Percentiles rank a stretch among this genome's conserved stretches.
Conservation (phyloP, 78 protist genomes). For the Dictyostelium purpureum region DNA sequence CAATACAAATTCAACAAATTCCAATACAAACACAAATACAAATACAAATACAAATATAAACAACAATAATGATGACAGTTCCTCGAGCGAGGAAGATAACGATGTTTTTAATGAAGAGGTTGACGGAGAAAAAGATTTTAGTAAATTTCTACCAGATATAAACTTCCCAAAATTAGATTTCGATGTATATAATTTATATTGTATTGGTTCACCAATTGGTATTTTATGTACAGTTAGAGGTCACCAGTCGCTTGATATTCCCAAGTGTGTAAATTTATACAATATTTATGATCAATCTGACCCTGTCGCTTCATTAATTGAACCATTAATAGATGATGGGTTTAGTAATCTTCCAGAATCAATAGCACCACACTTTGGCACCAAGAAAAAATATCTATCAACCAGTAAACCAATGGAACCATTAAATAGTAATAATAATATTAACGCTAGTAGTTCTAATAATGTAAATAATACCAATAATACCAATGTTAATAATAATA, state of each 20-base stretch:
- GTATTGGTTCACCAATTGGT: slow-evolving; percentile 70
- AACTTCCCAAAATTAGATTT: slow-evolving; percentile 38
- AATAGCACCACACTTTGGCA: not conserved
- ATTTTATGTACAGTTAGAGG: slow-evolving; percentile 48
- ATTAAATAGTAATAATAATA: not conserved
- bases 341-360: not conserved
- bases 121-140: not conserved
- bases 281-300: slow-evolving; percentile 61
- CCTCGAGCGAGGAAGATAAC: not conserved
- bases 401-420: not conserved
- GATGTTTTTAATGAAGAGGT: not conserved
- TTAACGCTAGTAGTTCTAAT: too few species aligned
- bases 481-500: not conserved
- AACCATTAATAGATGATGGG: slow-evolving; percentile 64
- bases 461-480: not conserved
- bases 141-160: not conserved
- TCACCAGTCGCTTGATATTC: slow-evolving; percentile 45
- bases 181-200: slow-evolving; percentile 37
- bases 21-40: too few species aligned
- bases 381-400: slow-evolving; percentile 1
- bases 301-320: slow-evolving; percentile 61
- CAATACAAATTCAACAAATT: too few species aligned
- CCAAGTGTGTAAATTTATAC: slow-evolving; percentile 52
- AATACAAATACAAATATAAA: too few species aligned
- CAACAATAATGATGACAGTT: not conserved